Evolutionary conservation across 257 asterid species (phyloP), one percentile per base, ranked within the genome.

Genomic region (Nicotiana noctiflora): DNA sequence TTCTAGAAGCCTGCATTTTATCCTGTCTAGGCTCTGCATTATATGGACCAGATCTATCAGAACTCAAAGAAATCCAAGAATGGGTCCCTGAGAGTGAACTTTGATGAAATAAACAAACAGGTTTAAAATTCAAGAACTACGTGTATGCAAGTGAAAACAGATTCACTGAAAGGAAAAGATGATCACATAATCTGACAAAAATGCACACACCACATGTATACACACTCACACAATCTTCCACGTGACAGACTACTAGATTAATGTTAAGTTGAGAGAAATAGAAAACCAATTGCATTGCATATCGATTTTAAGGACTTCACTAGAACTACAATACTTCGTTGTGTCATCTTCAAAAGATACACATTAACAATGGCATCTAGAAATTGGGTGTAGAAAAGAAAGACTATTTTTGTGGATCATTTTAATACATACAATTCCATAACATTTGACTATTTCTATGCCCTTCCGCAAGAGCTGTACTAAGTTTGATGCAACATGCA

Each of bases 1-100:
- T 90, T 96, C 99, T 62, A 96, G 94, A 75, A 96, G 97, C 92
- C 99, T 91, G 85, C 99, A 96, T 77, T 96, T 96, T 84, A 96
- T 94, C 84, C 98, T 89, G 89, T 96, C 99, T 89, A 96, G 90
- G 83, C 94, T 93, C 99, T 96, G 97, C 89, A 89, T 79, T 60
- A 63, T 82, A 78, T 81, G 76, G 68, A 86, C 32, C 11, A 80
- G 53, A 77, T 76, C 18, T 9, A 64, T 76, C 40, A 68, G 40
- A 79, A 61, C 5, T 27, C 68, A 78, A 25, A 37, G 25, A 55
- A 60, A 59, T 49, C 60, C 40, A 74, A 49, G 40, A 72, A 49
- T 40, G 8, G 37, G 40, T 74, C 56, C 60, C 37, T 46, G 59
- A 46, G 21, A 70, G 15, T 49, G 61, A 74, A 49, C 15, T 74